These are phyloP conservation scores for Neonectria faginata DNA, from an alignment of 2,329 filamentous ascomycete genomes.

Conservation along the genomic window DNA sequence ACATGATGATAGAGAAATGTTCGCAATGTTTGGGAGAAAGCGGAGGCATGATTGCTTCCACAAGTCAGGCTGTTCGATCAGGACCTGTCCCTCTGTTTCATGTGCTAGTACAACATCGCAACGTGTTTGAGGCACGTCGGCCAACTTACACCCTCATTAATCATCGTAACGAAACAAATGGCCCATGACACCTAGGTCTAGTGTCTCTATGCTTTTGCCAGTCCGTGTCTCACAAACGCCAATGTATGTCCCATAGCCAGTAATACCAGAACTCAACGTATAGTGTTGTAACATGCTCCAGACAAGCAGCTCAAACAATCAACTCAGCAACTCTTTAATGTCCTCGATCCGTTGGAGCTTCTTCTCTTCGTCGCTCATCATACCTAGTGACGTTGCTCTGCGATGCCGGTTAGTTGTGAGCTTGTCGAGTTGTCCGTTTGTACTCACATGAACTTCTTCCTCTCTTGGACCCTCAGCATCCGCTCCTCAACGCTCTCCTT, in stretches of 20 bases:
- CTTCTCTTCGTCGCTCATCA: conserved; percentile 96
- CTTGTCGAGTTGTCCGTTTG: neutral
- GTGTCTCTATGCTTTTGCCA: conserved; percentile 21
- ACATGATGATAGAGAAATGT: neutral
- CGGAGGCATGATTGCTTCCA: conserved; percentile 33
- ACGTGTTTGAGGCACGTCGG: conserved; percentile 29
- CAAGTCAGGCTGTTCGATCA: conserved; percentile 40
- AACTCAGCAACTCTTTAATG: conserved; percentile 88
- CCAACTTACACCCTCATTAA: conserved; percentile 24
- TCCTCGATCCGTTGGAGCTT: conserved; percentile 91
- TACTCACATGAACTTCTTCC: conserved; percentile 94
- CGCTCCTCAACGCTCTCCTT: conserved; percentile 92
- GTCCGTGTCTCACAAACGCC: conserved; percentile 33
- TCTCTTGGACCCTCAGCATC: conserved; percentile 92
- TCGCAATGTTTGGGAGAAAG: conserved; percentile 7
- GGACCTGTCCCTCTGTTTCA: conserved; percentile 34
- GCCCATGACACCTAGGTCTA: conserved; percentile 23
- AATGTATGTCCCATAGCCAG: conserved; percentile 8
- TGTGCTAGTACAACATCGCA: conserved; percentile 19
- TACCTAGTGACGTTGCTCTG: conserved; percentile 92
- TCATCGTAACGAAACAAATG: conserved; percentile 23
- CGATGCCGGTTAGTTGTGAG: conserved; percentile 19
- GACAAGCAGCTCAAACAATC: conserved; percentile 70
- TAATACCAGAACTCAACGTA: conserved; percentile 7
- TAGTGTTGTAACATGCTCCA: conserved; percentile 1